phyloP scores from a whole-genome alignment of 1,284 basidiomycete species.

The Puccinia polysora region DNA sequence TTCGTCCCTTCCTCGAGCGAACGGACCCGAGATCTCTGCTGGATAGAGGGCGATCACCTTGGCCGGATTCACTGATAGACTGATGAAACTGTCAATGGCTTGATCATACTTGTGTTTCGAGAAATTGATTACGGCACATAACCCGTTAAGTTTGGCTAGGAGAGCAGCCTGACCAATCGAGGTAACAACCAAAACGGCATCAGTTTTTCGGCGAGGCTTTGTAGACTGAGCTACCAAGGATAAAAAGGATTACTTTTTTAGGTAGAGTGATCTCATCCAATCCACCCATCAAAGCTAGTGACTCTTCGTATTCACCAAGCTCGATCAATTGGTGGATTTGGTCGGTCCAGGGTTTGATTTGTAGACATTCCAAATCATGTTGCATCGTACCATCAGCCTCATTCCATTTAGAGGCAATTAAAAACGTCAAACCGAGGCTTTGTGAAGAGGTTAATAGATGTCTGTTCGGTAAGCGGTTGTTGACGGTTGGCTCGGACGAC shows the following conservation, averaged over 20 bases:
- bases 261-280: constrained; percentile 63
- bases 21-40: constrained; percentile 69
- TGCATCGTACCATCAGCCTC: constrained; percentile 63
- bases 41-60: constrained; percentile 89
- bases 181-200: background rate
- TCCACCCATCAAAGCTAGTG: constrained; percentile 70
- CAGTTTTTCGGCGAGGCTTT: background rate
- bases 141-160: constrained; percentile 56
- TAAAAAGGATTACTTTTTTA: constrained; percentile 61
- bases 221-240: background rate
- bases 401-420: constrained; percentile 70
- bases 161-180: constrained; percentile 46
- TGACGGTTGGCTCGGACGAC: constrained; percentile 54
- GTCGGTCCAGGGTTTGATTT: constrained; percentile 67
- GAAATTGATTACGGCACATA: constrained; percentile 68
- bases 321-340: constrained; percentile 80
- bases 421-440: constrained; percentile 58
- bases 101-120: constrained; percentile 64
- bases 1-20: constrained; percentile 63
- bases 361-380: constrained; percentile 70
- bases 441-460: constrained; percentile 53
- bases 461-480: background rate
- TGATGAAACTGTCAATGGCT: constrained; percentile 81
- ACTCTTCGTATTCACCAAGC: constrained; percentile 70
- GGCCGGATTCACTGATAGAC: constrained; percentile 84